Base-by-base conservation (phyloP, 345 rosid genomes). In the Populus davidiana region DNA sequence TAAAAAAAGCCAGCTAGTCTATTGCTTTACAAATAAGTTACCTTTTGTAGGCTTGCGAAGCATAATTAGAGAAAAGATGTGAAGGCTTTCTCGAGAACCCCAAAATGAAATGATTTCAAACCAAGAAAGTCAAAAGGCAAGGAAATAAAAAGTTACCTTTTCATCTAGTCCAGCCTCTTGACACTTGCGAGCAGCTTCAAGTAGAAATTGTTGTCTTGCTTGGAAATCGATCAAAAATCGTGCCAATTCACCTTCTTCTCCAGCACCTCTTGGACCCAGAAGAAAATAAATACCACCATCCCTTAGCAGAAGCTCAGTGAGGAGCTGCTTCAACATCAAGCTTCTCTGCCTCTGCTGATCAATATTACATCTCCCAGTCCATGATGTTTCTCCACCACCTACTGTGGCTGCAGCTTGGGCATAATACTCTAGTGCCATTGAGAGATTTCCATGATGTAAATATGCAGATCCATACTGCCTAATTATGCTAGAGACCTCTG, bases 351-450 rank as follows among this genome's bases (percentile, higher is more conserved):
- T 92, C 75, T 87, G 94, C 83, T 96, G 99, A 89, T 96, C 98
- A 23, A 80, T 74, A 71, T 74, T 86, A 72, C 87, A 89, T 88
- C 94, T 92, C 56, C 97, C 97, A 50, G 92, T 80, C 98, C 98
- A 92, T 39, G 95, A 93, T 67, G 86, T 70, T 76, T 87, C 93
- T 47, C 99, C 99, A 77, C 99, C 99, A 68, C 97, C 98, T 64
- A 93, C 91, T 50, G 93, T 88, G 72, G 94, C 93, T 77, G 99
- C 97, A 81, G 99, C 99, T 89, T 93, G 98, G 72, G 93, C 97
- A 78, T 92, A 96, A 84, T 96, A 96, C 81, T 93, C 99, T 80
- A 92, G 86, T 66, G 98, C 86, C 90, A 88, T 81, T 35, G 88
- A 85, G 75, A 92, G 93, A 81, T 91, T 86, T 31, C 97, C 99